Evolutionary conservation across 306 rosid genomes (phyloP), one percentile per base, ranked within the genome.

Genomic region (barrel medic (Medicago truncatula)): DNA sequence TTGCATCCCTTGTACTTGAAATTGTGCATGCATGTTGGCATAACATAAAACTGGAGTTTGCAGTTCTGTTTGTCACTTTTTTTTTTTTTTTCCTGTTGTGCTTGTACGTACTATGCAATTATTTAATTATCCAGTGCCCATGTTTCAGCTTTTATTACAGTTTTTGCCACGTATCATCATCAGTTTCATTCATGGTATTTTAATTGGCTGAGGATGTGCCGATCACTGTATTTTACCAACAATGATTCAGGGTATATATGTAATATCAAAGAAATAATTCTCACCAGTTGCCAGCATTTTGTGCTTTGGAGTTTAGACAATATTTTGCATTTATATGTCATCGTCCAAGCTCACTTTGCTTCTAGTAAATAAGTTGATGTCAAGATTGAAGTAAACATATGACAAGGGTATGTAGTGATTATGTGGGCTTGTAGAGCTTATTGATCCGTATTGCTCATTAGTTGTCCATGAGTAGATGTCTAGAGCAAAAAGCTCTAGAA

Each of bases 21-120:
- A 31, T 31, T 77, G 47, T 12, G 18, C 66, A 40, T 60, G 76
- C 52, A 53, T 53, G 15, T 15, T 60, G 20, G 63, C 76, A 54
- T 52, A 25, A 20, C 62, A 77, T 74, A 14, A 62, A 61, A 23
- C 2, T 72, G 53, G 47, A 4, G 43, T 13, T 50, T 49, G 40
- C 14, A 4, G 23, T 71, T 66, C 54, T 59, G 54, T 64, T n/a
- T 13, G 67, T 16, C 56, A 9, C 41, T 41, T 49, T 43, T 65
- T 57, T 40, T 41, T 49, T 43, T 65, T 57, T 40, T 10, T 18
- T 60, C 43, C 3, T 34, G 38, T 34, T 34, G 38, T 34, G 7
- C 3, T 34, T 7, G 3, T 34, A 34, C 5, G 38, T 34, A 59
- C 16, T 44, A 74, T 15, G 50, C 14, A 44, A 59, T 49, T 23